phyloP scores from a whole-genome alignment of 305 asterid genomes.

The Fraxinus paxiana region DNA sequence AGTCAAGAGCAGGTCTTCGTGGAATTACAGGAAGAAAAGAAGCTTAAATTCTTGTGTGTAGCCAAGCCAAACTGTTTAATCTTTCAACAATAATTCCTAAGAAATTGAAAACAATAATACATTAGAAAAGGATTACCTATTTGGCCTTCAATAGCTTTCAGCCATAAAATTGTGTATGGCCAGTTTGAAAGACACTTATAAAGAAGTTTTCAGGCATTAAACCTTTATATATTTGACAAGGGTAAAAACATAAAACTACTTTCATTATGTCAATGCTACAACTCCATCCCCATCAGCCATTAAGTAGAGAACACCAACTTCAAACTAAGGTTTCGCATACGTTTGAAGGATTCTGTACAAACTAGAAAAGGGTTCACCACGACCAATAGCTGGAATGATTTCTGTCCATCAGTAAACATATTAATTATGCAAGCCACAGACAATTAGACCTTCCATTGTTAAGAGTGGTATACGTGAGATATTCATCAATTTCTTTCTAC shows the following conservation, averaged over 20 bases:
- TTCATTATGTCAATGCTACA: background rate
- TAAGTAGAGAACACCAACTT: background rate
- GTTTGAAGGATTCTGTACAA: background rate
- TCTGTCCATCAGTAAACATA: background rate
- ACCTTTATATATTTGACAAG: background rate
- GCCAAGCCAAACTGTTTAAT: background rate
- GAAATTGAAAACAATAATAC: background rate
- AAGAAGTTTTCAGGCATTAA: background rate
- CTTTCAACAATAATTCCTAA: background rate
- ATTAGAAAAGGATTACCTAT: background rate
- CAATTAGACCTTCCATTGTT: background rate
- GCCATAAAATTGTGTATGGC: background rate
- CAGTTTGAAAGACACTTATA: background rate
- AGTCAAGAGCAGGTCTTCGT: background rate
- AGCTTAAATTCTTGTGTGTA: background rate
- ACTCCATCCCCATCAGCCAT: background rate
- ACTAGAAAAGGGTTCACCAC: background rate
- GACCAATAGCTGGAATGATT: background rate
- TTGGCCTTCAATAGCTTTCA: background rate
- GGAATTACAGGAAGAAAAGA: background rate
- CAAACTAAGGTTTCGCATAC: background rate
- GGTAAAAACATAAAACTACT: background rate
- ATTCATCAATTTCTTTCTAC: background rate
- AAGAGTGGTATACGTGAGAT: background rate
- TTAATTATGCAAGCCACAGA: background rate